Evolutionary conservation across 78 protist species (phyloP), one percentile per base, ranked within the genome.

Genomic region (Emiliania huxleyi): DNA sequence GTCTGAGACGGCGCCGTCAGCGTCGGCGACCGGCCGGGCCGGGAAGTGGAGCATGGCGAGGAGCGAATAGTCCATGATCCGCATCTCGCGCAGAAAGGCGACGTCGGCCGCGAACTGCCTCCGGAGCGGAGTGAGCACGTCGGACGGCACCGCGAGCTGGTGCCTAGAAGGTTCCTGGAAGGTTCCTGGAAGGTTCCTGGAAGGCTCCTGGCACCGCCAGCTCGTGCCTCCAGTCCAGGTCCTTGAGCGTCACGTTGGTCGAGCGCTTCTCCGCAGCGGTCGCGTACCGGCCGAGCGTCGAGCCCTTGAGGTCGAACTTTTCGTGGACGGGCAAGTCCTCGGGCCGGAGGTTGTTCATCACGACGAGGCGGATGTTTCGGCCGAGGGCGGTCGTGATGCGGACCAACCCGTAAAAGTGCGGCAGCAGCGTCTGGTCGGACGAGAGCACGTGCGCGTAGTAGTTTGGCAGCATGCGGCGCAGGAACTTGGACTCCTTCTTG

Each of bases 231-330:
- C 23, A 77, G 12, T 77, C 87, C 48, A 40, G 87, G 87, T 77
- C 87, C 87, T 77, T 77, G n/a, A 40, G 46, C n/a, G 45, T 40
- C 33, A 4, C 44, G 46, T 37, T 18, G 11, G 87, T 33, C 18
- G 38, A 46, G 87, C 1, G 19, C 26, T 21, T 5, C 46, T 77
- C 87, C 37, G 0, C 49, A 2, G 4, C n/a, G 15, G 87, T 42
- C 37, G 87, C 87, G 15, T 38, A 23, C 5, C 87, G 87, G 8
- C 87, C 87, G 18, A 77, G 87, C 29, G 87, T 37, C 46, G 87
- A 77, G 48, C 87, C 87, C 46, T 77, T 77, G 23, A 77, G 87
- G 35, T 77, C 87, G 46, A 40, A 77, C 87, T 40, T 40, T 38
- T 77, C 87, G 46, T 71, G 81, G 81, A 42, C 5, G 12, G 29